Evolutionary conservation across 352 stramenopile genomes (phyloP), one percentile per base, ranked within the genome.

Genomic region (Phytophthora crassamura): DNA sequence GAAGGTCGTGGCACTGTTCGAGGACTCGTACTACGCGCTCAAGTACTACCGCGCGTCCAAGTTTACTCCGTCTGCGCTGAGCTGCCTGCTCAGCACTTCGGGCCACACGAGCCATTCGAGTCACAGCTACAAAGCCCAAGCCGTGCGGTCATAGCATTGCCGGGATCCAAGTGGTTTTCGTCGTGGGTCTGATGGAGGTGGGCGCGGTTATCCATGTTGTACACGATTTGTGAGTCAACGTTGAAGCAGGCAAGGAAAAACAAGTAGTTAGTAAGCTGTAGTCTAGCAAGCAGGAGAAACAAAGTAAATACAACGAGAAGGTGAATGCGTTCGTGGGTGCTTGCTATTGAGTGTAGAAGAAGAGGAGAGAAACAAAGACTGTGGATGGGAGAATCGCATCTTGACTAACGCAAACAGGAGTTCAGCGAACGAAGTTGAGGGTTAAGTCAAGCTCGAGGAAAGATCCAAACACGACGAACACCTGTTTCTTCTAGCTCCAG

Each of bases 11-110:
- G 80, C 86, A 1, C 63, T 94, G 39, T 94, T 94, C 54, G 88
- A 96, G 49, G 88, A 96, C 62, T 86, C 86, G 32, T 96, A 86
- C 62, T 94, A 93, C 51, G 84, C 86, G 8, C 77, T 96, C 34
- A 87, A 90, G 77, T 96, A 93, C 67, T 91, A 90, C 52, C 88
- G 84, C 0, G 59, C 84, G 34, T 89, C 75, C 28, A 88, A 87
- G 42, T 94, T 94, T 60, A 78, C 74, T 6, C 88, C 84, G n/a
- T 87, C 84, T 20, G 84, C 85, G 15, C 69, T 94, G 38, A 94
- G 88, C 64, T 94, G 83, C 64, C 68, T 96, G 54, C 71, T 96
- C 30, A 93, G 74, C 35, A 80, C 69, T 22, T 87, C 79, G 3
- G 80, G 81, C 5, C 84, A 92, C 57, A 84, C 82, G 32, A 86